These are phyloP conservation scores for Neofusicoccum sp. DNA, from an alignment of 2,329 filamentous ascomycete genomes.

Conservation along the genomic window DNA sequence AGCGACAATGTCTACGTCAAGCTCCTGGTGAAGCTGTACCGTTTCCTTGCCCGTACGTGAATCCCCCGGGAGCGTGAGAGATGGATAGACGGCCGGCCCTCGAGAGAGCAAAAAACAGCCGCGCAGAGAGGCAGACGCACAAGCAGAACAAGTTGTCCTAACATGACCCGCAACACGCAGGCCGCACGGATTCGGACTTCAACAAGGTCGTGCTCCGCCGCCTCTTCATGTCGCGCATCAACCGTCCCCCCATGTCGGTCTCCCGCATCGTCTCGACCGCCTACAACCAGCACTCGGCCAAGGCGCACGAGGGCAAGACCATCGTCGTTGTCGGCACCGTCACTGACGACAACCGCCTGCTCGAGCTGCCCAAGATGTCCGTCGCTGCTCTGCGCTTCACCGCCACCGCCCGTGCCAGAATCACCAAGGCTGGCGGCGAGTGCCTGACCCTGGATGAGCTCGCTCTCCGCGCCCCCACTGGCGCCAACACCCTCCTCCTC, in stretches of 20 bases:
- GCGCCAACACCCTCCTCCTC: slow-evolving; percentile 94
- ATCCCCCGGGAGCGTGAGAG: not conserved
- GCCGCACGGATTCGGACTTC: slow-evolving; percentile 95
- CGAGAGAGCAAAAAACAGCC: not conserved
- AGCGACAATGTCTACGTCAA: slow-evolving; percentile 98
- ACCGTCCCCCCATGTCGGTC: slow-evolving; percentile 84
- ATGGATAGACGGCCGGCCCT: slow-evolving; percentile 20
- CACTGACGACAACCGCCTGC: slow-evolving; percentile 90
- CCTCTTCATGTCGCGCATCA: slow-evolving; percentile 98
- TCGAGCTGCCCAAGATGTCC: slow-evolving; percentile 87
- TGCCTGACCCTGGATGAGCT: slow-evolving; percentile 96
- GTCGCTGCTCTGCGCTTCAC: slow-evolving; percentile 97
- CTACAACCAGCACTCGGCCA: slow-evolving; percentile 52
- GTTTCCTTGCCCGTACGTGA: slow-evolving; percentile 89
- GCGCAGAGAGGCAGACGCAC: not conserved
- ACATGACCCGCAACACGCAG: slow-evolving; percentile 47
- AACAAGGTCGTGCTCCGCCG: slow-evolving; percentile 98
- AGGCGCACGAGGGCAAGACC: slow-evolving; percentile 74
- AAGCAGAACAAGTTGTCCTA: not conserved
- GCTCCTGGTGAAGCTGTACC: slow-evolving; percentile 97
- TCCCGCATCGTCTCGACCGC: slow-evolving; percentile 77
- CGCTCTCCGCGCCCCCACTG: slow-evolving; percentile 90
- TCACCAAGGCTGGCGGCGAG: slow-evolving; percentile 91
- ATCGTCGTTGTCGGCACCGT: slow-evolving; percentile 92
- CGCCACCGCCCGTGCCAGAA: slow-evolving; percentile 90